These are phyloP conservation scores for Cenchrus americanus DNA, from an alignment of 176 grass and related monocot genomes.

Conservation along the genomic window DNA sequence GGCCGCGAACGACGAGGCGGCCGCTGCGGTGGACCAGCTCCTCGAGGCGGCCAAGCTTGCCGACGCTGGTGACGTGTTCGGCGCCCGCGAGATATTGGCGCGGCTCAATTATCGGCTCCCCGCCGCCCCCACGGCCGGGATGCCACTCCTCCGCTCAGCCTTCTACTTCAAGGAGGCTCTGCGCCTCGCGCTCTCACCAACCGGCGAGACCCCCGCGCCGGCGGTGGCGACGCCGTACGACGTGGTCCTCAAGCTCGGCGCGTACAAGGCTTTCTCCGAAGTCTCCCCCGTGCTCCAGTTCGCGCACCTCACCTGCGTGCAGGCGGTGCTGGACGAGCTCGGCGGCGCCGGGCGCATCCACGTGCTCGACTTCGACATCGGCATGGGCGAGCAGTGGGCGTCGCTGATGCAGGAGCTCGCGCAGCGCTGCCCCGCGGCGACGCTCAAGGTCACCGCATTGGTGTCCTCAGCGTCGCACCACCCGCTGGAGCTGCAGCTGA, in stretches of 20 bases:
- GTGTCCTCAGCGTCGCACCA: slow-evolving; percentile 66
- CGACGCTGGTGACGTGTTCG: slow-evolving; percentile 54
- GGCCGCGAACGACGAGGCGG: slow-evolving; percentile 33
- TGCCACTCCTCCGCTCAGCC: slow-evolving; percentile 87
- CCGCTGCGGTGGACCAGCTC: slow-evolving; percentile 51
- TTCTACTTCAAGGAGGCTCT: slow-evolving; percentile 98
- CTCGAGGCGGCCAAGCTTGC: slow-evolving; percentile 53
- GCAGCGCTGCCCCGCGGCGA: slow-evolving; percentile 48
- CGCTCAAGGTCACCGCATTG: slow-evolving; percentile 81
- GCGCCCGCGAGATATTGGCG: slow-evolving; percentile 99
- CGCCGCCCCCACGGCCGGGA: slow-evolving; percentile 73
- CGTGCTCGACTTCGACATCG: slow-evolving; percentile 89
- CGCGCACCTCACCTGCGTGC: slow-evolving; percentile 81
- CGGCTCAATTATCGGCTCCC: slow-evolving; percentile 99
- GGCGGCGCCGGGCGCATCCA: slow-evolving; percentile 60
- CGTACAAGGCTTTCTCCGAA: slow-evolving; percentile 87
- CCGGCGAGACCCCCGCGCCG: slow-evolving; percentile 32
- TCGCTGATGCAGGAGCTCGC: slow-evolving; percentile 95
- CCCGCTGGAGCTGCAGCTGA: slow-evolving; percentile 79
- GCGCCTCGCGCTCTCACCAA: slow-evolving; percentile 56
- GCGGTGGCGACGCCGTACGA: slow-evolving; percentile 57
- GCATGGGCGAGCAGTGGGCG: slow-evolving; percentile 91
- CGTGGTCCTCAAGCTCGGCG: slow-evolving; percentile 73
- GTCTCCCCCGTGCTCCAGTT: slow-evolving; percentile 81
- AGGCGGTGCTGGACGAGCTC: slow-evolving; percentile 86